phyloP scores from a whole-genome alignment of 441 rosid species.

The Eugenia klotzschiana region DNA sequence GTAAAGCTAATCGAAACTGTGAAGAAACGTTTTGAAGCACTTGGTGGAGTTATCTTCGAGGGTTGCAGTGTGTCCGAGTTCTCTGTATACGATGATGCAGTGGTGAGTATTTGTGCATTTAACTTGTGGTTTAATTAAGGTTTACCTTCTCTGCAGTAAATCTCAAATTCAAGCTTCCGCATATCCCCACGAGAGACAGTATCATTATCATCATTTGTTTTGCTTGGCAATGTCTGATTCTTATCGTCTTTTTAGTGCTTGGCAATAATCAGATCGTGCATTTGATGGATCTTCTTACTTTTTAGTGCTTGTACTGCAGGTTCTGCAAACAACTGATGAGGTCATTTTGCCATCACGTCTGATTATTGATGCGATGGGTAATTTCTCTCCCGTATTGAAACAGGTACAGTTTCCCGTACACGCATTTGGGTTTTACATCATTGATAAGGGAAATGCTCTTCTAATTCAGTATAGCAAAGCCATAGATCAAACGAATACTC shows the following conservation, averaged over 20 bases:
- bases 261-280: too few species aligned
- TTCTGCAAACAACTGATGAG: slow-evolving; percentile 57
- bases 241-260: not conserved
- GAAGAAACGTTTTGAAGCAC: slow-evolving; percentile 61
- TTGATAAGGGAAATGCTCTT: not conserved
- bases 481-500: not conserved
- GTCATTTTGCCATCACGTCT: slow-evolving; percentile 53
- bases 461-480: not conserved
- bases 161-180: not conserved
- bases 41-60: slow-evolving; percentile 79
- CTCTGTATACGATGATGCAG: slow-evolving; percentile 11
- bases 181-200: not conserved
- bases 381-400: slow-evolving; percentile 80
- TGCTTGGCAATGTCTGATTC: not conserved
- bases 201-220: not conserved
- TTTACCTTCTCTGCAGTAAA: not conserved
- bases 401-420: slow-evolving; percentile 39
- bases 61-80: slow-evolving; percentile 57
- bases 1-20: slow-evolving; percentile 67
- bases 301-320: slow-evolving; percentile 17
- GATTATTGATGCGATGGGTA: slow-evolving; percentile 86
- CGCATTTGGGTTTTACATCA: not conserved
- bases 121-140: not conserved
- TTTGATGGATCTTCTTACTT: not conserved
- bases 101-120: not conserved